A percentile compares a stretch with the other conserved stretches of the same genome.
These are phyloP conservation scores for Dunaliella sp. DNA, from an alignment of 139 green algal species.

Conservation along the genomic window DNA sequence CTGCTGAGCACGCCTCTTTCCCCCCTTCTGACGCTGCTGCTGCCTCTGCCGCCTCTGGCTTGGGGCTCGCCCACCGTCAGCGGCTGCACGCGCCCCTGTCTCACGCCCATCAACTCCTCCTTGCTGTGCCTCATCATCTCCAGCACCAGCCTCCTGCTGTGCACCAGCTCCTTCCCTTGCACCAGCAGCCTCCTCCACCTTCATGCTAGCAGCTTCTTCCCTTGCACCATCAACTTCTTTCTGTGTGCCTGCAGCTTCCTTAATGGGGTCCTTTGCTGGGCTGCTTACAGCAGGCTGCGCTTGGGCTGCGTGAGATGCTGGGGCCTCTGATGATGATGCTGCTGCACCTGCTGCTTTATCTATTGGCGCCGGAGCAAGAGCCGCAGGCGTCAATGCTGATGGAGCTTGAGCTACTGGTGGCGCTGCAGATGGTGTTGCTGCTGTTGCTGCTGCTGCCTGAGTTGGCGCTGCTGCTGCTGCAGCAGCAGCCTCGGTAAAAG, in stretches of 20 bases:
- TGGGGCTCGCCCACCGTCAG: slow-evolving; percentile 1
- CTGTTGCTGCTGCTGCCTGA: not conserved
- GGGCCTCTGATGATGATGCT: no score
- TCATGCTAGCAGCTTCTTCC: no score
- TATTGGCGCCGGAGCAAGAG: no score
- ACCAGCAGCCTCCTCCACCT: slow-evolving; percentile 5
- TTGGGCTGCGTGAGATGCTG: no score
- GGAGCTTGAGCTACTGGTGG: no score
- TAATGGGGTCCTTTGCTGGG: no score
- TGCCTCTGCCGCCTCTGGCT: not conserved
- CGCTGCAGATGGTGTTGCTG: not conserved
- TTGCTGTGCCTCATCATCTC: not conserved
- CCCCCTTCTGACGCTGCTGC: slow-evolving; percentile 5
- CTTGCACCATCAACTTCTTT: no score
- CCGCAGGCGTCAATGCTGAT: no score
- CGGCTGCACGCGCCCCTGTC: not conserved
- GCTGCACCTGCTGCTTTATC: no score
- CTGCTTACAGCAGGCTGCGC: no score
- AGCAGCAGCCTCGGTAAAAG: not conserved
- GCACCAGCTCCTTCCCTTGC: slow-evolving; percentile 24
- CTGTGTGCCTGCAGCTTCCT: no score
- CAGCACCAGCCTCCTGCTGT: slow-evolving; percentile 10
- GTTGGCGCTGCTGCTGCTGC: not conserved
- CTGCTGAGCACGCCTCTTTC: slow-evolving; percentile 6
- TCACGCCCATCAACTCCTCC: not conserved